Evolutionary conservation across 805 yeast species (phyloP), one percentile per base, ranked within the genome.

Genomic region (Saccharomycodes ludwigii): DNA sequence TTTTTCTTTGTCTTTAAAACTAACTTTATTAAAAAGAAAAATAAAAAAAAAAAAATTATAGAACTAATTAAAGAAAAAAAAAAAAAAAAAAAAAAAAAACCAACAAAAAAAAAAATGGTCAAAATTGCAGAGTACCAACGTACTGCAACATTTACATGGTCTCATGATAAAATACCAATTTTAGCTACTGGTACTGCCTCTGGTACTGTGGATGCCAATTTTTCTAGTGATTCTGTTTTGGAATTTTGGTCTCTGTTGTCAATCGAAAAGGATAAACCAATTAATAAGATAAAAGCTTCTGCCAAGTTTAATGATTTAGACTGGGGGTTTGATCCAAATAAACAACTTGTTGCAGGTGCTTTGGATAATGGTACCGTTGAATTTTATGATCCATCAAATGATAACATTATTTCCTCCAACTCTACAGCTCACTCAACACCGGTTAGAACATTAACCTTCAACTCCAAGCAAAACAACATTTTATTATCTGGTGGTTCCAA

Each of bases 71-170:
- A 18, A 23, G 16, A 18, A 29, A 18, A 18, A 16, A 18, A 15
- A 17, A 20, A 14, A 20, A 18, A 8, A 13, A 13, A 28, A 21
- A 15, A 28, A 21, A 23, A 22, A 17, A 18, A 27, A 19, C 12
- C 4, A 24, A 24, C 24, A 20, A 6, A 16, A 9, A 15, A 31
- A 31, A 30, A 19, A 16, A 76, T 78, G 86, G 88, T 84, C 46
- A 84, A 83, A 59, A 66, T 91, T 43, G 72, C 74, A 55, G 95
- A 86, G 57, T 73, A 83, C 48, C 65, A 72, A 40, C 69, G 84
- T 44, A 82, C 95, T 10, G 86, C 95, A 32, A 76, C 94, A n/a
- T 84, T 91, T 60, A 94, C 97, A 27, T 88, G 97, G 96, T 82
- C 95, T 28, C 71, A 76, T 41, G 81, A 73, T 43, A 54, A 55